Evolutionary conservation across 352 stramenopile genomes (phyloP), one percentile per base, ranked within the genome.

Genomic region (Phytophthora idaei): DNA sequence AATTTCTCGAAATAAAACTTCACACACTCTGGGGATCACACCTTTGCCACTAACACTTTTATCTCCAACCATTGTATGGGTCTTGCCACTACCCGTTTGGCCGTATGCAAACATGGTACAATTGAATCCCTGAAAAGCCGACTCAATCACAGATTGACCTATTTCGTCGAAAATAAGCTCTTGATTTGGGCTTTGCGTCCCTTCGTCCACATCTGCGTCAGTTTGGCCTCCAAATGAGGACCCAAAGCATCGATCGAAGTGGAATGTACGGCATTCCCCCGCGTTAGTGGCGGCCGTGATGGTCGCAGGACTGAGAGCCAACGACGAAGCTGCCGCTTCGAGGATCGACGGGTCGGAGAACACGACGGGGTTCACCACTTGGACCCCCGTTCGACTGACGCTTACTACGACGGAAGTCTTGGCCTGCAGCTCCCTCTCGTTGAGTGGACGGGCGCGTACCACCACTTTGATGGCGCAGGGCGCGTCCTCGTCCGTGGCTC

Each of bases 61-160:
- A 53, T 92, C 82, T 15, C 87, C 87, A 8, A 94, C 80, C 87
- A 95, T 94, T 3, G 85, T 95, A 61, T 95, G 86, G 1, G 87
- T 95, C 60, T 95, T 93, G 12, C 87, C 87, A 28, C 80, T 91
- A 0, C 87, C 87, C 0, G 87, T 95, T 69, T 95, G 85, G 0
- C 87, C 87, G 44, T 95, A 95, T 3, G 87, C 87, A 41, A 95
- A 71, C 57, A 95, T 74, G 4, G 85, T 93, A 57, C 87, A 95
- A 52, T 95, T 93, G 65, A 95, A 95, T 3, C 87, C 87, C 34
- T 91, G 70, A 55, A 95, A 91, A 1, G 87, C 85, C 32, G 85
- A 79, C n/a, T 70, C 73, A 41, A 95, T 83, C 49, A 92, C 83
- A 7, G 88, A 75, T 42, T 71, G 60, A 0, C 87, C 87, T n/a